Evolutionary conservation across 495 filamentous ascomycete genomes (phyloP).

Genomic region (Clohesyomyces aquaticus): DNA sequence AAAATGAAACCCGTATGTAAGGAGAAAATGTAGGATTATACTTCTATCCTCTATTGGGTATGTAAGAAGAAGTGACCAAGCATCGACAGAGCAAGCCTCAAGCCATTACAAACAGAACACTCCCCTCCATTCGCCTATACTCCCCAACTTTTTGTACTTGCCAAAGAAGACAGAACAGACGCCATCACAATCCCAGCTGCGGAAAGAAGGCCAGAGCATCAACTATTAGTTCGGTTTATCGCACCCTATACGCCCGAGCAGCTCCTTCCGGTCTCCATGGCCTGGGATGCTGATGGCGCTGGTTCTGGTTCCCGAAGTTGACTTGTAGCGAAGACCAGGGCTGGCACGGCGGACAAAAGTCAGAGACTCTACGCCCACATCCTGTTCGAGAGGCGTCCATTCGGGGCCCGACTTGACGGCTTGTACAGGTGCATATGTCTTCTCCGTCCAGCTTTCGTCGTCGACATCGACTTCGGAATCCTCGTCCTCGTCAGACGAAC

Average conservation of each 20-base stretch:
- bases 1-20: neutral
- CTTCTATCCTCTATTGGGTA: constrained; percentile 29
- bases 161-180: neutral
- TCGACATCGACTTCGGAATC: constrained; percentile 55
- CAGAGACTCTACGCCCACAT: constrained; percentile 63
- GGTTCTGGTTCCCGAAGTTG: constrained; percentile 19
- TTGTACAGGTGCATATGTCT: constrained; percentile 26
- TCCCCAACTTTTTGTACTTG: neutral
- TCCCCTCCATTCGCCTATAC: neutral
- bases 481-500: constrained; percentile 83
- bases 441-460: constrained; percentile 5
- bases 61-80: constrained; percentile 8
- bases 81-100: neutral
- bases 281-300: constrained; percentile 45
- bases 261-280: constrained; percentile 46
- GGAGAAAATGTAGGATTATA: constrained; percentile 11
- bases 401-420: constrained; percentile 39
- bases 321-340: constrained; percentile 18
- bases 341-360: constrained; percentile 34
- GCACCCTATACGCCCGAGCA: constrained; percentile 46
- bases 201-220: neutral
- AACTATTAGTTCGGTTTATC: constrained; percentile 45
- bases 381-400: constrained; percentile 61
- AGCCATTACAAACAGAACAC: neutral
- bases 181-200: neutral